Base-by-base conservation (phyloP, 768 basidiomycete species). In the Panaeolus cyanescens region DNA sequence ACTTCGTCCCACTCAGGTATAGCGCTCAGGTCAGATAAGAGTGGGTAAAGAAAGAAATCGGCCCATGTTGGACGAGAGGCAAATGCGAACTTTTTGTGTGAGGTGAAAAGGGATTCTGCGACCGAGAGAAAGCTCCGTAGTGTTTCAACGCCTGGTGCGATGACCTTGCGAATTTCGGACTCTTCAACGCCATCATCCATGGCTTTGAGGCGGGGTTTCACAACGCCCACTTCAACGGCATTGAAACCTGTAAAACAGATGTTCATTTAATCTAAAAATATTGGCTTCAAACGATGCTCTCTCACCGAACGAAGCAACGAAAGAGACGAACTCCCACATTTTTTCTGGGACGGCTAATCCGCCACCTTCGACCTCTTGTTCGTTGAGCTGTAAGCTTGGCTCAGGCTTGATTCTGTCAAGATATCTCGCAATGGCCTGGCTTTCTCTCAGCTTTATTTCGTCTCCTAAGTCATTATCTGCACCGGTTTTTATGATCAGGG, bases 271-370 rank as follows among this genome's bases (percentile, higher is more conserved):
- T 22, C 36, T 50, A 30, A 50, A 9, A 36, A 13, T 40, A 17
- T 9, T 40, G 8, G 13, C 6, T 22, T 10, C 9, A 12, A 31
- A 30, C 25, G 22, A 22, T 34, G 33, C 20, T 25, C 31, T 12
- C 72, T 62, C 33, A 74, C 74, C 74, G 20, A 70, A 71, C n/a
- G 67, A 73, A 17, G 71, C 69, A 3, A 67, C 60, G 5, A 76
- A 60, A 59, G 72, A 74, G 19, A 73, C 73, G 32, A 73, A 64
- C 55, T 76, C 75, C 73, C 73, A 76, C 68, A 76, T 72, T 56
- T 71, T 73, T 61, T 76, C 75, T 2, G 62, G 40, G 31, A 53
- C 67, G 6, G 62, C 65, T 1, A 53, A 36, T 5, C 66, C 66
- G 7, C 65, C 28, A 7, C 15, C 45, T 15, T 3, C 10, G 3